A percentile compares a stretch with the other conserved stretches of the same genome.
These are phyloP conservation scores for Talaromyces thailandensis DNA, from an alignment of 495 filamentous ascomycete genomes.

Conservation along the genomic window DNA sequence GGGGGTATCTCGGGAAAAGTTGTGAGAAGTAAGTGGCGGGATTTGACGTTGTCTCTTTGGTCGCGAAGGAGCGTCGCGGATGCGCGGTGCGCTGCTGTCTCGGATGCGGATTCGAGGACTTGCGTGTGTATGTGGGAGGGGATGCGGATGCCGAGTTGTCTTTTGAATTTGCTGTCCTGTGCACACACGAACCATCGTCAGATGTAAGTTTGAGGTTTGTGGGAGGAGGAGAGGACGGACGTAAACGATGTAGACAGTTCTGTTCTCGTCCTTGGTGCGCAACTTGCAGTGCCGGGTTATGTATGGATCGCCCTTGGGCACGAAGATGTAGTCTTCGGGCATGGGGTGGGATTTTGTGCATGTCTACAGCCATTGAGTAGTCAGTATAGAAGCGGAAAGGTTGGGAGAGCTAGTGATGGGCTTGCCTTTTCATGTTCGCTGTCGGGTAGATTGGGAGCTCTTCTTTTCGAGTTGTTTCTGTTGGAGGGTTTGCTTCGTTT, in stretches of 20 bases:
- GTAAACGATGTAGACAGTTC: constrained; percentile 34
- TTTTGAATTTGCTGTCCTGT: constrained; percentile 25
- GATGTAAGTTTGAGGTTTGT: background rate
- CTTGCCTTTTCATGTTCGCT: background rate
- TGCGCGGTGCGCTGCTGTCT: constrained; percentile 31
- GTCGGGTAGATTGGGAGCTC: background rate
- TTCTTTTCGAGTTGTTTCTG: background rate
- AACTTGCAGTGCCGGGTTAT: constrained; percentile 40
- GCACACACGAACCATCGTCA: background rate
- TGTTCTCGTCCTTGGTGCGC: constrained; percentile 31
- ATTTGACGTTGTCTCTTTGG: constrained; percentile 20
- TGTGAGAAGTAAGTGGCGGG: constrained; percentile 20
- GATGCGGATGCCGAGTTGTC: constrained; percentile 35
- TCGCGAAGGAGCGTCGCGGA: constrained; percentile 28
- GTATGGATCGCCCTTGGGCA: constrained; percentile 42
- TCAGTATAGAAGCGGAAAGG: background rate
- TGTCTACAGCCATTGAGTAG: constrained; percentile 14
- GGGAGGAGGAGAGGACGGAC: constrained; percentile 16
- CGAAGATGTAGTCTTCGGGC: constrained; percentile 34
- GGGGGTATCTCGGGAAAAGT: constrained; percentile 38
- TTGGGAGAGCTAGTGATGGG: background rate
- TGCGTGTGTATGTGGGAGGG: constrained; percentile 26
- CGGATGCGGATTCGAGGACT: constrained; percentile 21
- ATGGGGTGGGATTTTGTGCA: constrained; percentile 16
- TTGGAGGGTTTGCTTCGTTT: background rate